phyloP scores from a whole-genome alignment of 2,329 filamentous ascomycete species.

The Aciculosporium take region DNA sequence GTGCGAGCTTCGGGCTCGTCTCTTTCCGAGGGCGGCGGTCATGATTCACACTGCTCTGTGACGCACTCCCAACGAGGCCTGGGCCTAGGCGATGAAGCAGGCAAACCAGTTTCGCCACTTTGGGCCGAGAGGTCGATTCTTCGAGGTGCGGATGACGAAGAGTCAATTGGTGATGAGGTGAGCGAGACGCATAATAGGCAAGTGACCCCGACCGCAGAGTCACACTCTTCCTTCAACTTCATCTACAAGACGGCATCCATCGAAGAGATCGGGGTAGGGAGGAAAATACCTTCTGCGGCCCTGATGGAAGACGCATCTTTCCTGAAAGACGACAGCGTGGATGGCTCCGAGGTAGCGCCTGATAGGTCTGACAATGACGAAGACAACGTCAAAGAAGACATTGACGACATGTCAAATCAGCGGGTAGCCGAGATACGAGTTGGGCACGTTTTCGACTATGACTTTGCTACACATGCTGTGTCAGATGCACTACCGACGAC shows the following conservation, averaged over 20 bases:
- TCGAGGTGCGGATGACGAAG: slow-evolving; percentile 30
- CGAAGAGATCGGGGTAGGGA: slow-evolving; percentile 25
- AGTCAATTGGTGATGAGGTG: slow-evolving; percentile 12
- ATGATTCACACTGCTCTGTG: slow-evolving; percentile 62
- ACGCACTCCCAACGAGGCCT: slow-evolving; percentile 59
- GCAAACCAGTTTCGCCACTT: slow-evolving; percentile 13
- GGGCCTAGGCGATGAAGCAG: slow-evolving; percentile 36
- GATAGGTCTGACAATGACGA: neutral
- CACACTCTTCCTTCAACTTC: slow-evolving; percentile 38
- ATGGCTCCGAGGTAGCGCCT: neutral
- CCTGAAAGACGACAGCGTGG: slow-evolving; percentile 34
- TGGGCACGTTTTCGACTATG: slow-evolving; percentile 6
- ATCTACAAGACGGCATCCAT: slow-evolving; percentile 39
- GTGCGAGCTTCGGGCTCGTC: slow-evolving; percentile 30
- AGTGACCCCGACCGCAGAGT: slow-evolving; percentile 12
- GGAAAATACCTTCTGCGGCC: slow-evolving; percentile 15
- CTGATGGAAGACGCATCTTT: slow-evolving; percentile 27
- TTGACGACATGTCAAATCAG: slow-evolving; percentile 28
- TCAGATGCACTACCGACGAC: neutral
- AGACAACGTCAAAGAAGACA: slow-evolving; percentile 18
- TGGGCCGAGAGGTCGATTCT: slow-evolving; percentile 45
- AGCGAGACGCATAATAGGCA: slow-evolving; percentile 8
- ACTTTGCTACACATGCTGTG: slow-evolving; percentile 22
- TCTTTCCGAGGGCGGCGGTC: slow-evolving; percentile 51
- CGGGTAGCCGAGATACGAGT: slow-evolving; percentile 27